A percentile compares a stretch with the other conserved stretches of the same genome.
phyloP scores from a whole-genome alignment of 441 rosid species.

The Flueggea neowawraea region DNA sequence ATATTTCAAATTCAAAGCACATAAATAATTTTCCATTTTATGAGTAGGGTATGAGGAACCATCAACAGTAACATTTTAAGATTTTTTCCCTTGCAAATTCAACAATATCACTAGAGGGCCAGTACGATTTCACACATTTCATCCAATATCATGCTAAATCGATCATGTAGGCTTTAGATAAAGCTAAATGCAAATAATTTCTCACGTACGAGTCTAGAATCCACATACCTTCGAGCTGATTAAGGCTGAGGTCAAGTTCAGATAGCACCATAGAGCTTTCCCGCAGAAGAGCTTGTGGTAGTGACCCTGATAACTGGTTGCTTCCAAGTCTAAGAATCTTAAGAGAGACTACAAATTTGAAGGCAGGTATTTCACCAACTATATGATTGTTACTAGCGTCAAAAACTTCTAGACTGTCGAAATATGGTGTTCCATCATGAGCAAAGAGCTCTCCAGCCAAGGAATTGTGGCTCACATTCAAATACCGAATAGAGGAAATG shows the following conservation, averaged over 20 bases:
- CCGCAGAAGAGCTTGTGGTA: conserved; percentile 64
- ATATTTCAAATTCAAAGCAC: no score
- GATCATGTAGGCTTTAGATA: no score
- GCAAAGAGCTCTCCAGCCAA: conserved; percentile 66
- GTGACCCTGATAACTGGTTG: conserved; percentile 60
- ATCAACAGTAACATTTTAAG: no score
- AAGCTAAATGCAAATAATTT: no score
- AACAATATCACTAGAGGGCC: no score
- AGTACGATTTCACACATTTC: no score
- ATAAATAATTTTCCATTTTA: no score
- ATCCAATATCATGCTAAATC: no score
- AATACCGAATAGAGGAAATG: conserved; percentile 53
- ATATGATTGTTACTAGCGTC: conserved; percentile 78
- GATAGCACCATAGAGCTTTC: conserved; percentile 61
- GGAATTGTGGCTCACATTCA: conserved; percentile 66
- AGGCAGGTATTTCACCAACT: conserved; percentile 26
- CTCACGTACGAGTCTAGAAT: neutral
- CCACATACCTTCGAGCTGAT: conserved; percentile 74
- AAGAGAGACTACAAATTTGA: conserved; percentile 14
- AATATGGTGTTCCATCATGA: conserved; percentile 74
- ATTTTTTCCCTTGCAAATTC: no score
- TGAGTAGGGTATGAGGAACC: no score
- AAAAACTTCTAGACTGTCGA: conserved; percentile 80
- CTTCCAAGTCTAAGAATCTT: conserved; percentile 63
- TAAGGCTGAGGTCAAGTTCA: conserved; percentile 82